Conservation (phyloP, 1,284 basidiomycete species). For the Boletellus dicymbophilus region DNA sequence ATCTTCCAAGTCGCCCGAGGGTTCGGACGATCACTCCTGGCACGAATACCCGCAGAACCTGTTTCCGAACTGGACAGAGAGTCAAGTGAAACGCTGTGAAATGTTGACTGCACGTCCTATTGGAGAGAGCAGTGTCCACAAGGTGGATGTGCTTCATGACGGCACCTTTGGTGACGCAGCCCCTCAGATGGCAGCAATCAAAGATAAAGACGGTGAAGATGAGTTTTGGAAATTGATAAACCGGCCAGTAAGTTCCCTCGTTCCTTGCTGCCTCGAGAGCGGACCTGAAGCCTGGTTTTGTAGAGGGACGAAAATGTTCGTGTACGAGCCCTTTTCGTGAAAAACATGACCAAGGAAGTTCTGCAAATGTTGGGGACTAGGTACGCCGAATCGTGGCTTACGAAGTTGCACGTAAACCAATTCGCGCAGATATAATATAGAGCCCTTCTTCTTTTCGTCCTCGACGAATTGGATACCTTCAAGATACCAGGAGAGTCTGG, state of each 20-base stretch:
- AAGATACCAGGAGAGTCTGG: constrained; percentile 48
- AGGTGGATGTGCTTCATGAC: constrained; percentile 42
- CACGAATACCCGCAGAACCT: constrained; percentile 48
- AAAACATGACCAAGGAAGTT: constrained; percentile 47
- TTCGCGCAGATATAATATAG: constrained; percentile 34
- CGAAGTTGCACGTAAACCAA: background rate
- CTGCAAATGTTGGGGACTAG: constrained; percentile 54
- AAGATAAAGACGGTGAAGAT: constrained; percentile 24
- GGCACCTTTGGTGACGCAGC: constrained; percentile 35
- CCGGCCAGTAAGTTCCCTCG: constrained; percentile 12
- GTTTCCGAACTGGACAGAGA: constrained; percentile 54
- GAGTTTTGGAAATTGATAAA: constrained; percentile 41
- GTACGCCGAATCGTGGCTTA: constrained; percentile 25
- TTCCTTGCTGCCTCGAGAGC: background rate
- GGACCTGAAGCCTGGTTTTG: background rate
- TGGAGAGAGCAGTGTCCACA: constrained; percentile 37
- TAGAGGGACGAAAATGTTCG: constrained; percentile 40
- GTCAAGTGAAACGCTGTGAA: constrained; percentile 47
- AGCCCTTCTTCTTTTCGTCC: constrained; percentile 62
- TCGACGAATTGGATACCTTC: constrained; percentile 58
- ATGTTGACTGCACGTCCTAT: constrained; percentile 31
- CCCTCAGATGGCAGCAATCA: constrained; percentile 7
- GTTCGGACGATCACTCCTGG: constrained; percentile 30
- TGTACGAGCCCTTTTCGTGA: constrained; percentile 50
- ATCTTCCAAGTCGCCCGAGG: background rate